Conservation (phyloP, 805 yeast genomes). For the Sugiyamaella americana region DNA sequence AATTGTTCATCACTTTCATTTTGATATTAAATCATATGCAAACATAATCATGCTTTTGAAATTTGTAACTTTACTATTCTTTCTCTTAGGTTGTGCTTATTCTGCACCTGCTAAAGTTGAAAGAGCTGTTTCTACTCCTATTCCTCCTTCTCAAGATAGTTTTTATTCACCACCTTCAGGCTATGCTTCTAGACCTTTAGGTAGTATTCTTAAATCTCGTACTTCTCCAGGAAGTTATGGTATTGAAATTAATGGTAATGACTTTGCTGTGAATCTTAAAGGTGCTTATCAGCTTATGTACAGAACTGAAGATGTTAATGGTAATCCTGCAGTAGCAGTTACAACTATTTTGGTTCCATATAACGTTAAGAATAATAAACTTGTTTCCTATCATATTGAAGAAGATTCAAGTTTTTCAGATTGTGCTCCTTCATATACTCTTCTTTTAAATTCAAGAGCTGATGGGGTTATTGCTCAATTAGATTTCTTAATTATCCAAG, state of each 20-base stretch:
- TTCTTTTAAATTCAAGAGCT: conserved; percentile 16
- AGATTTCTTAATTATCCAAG: conserved; percentile 18
- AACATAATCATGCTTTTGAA: too few relatives aligned
- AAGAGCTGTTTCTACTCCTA: too few relatives aligned
- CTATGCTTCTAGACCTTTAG: background rate
- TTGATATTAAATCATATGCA: too few relatives aligned
- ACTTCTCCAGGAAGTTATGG: conserved; percentile 2
- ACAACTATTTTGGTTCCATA: conserved; percentile 19
- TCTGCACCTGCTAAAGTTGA: too few relatives aligned
- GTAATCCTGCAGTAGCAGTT: conserved; percentile 14
- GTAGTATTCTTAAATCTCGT: conserved; percentile 4
- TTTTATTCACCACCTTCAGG: background rate
- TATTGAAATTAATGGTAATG: background rate
- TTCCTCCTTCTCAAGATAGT: background rate
- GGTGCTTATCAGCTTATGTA: conserved; percentile 17
- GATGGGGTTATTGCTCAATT: background rate
- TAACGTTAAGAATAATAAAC: conserved; percentile 4
- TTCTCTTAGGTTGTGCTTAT: too few relatives aligned
- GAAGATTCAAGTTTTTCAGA: conserved; percentile 22
- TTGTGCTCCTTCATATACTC: conserved; percentile 25
- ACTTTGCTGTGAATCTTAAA: background rate
- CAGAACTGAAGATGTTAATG: conserved; percentile 14
- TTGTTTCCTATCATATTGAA: conserved; percentile 24
- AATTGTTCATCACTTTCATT: too few relatives aligned
- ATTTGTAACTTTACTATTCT: too few relatives aligned